Percentiles rank a stretch among this genome's conserved stretches.
Conservation (phyloP, 768 basidiomycete genomes). For the Pisolithus sp. region DNA sequence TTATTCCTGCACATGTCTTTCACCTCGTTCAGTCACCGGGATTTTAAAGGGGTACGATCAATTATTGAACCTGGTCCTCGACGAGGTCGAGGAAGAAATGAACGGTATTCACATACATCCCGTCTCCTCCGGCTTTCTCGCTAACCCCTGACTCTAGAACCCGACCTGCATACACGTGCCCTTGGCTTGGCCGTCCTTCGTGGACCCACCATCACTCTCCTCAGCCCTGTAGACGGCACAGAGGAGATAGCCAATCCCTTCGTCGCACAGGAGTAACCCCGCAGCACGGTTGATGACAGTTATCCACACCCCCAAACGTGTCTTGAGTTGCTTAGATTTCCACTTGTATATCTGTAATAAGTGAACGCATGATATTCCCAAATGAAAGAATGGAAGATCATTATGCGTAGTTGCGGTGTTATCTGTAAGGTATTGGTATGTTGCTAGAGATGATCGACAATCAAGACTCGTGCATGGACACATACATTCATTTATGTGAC, state of each 20-base stretch:
- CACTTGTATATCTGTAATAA: conserved; percentile 12
- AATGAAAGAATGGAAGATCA: conserved; percentile 9
- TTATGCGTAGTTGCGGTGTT: conserved; percentile 7
- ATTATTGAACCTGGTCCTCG: conserved; percentile 91
- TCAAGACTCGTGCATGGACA: background rate
- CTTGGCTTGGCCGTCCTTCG: conserved; percentile 87
- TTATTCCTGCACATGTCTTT: background rate
- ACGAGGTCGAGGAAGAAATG: conserved; percentile 85
- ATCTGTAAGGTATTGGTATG: background rate
- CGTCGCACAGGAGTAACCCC: conserved; percentile 51
- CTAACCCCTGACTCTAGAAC: conserved; percentile 38
- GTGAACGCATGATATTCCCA: conserved; percentile 12
- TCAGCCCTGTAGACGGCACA: conserved; percentile 92
- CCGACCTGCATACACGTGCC: conserved; percentile 53
- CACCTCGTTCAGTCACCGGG: conserved; percentile 61
- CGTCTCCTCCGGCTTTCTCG: conserved; percentile 8
- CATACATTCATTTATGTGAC: background rate
- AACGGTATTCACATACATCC: conserved; percentile 41
- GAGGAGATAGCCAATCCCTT: conserved; percentile 94
- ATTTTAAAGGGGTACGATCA: conserved; percentile 95
- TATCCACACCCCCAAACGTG: too few relatives aligned
- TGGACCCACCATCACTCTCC: conserved; percentile 89
- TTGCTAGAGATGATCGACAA: background rate
- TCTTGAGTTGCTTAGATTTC: background rate
- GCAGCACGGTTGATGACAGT: too few relatives aligned